Evolutionary conservation across 768 basidiomycete species (phyloP), one percentile per base, ranked within the genome.

Genomic region (Amanita fuliginea): DNA sequence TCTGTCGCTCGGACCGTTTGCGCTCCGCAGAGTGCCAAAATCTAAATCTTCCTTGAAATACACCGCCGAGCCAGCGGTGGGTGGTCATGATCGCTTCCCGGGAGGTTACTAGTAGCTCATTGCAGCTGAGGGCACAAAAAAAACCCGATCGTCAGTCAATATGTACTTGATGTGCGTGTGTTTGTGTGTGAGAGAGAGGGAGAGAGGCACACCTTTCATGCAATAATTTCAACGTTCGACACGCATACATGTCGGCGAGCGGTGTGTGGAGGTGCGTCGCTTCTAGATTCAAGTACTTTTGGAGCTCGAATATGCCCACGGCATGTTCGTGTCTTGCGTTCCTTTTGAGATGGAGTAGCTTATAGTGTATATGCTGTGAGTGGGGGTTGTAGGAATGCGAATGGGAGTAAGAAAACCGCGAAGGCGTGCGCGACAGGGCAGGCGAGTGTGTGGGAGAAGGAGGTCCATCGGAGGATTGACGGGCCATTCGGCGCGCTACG

Each of bases 261-360:
- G 77, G 77, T 52, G 82, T 78, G 26, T 64, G 61, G 32, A 80
- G 61, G 34, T 74, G 62, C 26, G 64, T 74, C 30, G 75, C 72
- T 58, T 87, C 84, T 2, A 87, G 65, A 53, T 86, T 76, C 51
- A 86, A 65, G 59, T 86, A 87, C 24, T 76, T 64, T 56, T 85
- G 78, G 3, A 76, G 76, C 65, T 87, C 85, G 52, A 87, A 87
- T 11, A 84, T 77, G 1, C 83, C 86, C 0, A 87, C 86, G 0
- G 74, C 74, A 24, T 71, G 65, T 57, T 86, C 80, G 16, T 54
- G 55, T 54, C 40, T 54, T 51, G 8, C 53, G 51, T 24, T 56
- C 64, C 32, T 61, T 58, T 13, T 60, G 7, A 70, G 51, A 46
- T 70, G 68, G 30, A 72, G 58, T 16, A 74, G 64, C n/a, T 64